A percentile compares a stretch with the other conserved stretches of the same genome.
phyloP scores from a whole-genome alignment of 306 rosid species.

The Sophora flavescens region DNA sequence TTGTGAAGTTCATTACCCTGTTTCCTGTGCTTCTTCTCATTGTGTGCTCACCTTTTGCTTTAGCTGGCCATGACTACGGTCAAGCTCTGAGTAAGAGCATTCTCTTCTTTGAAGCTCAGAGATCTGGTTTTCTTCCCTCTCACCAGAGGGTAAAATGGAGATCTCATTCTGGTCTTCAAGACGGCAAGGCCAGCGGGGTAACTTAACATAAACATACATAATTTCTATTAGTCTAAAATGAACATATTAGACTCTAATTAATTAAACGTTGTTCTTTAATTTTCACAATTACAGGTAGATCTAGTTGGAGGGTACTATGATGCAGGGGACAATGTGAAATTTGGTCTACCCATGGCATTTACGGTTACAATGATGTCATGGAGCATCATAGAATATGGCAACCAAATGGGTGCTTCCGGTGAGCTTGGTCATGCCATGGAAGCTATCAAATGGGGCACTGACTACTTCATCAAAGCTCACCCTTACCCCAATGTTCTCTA shows the following conservation, averaged over 20 bases:
- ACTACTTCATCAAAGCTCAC: constrained; percentile 93
- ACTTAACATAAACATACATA: not conserved
- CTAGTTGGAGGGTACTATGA: constrained; percentile 97
- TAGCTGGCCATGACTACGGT: constrained; percentile 82
- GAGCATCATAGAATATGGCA: constrained; percentile 91
- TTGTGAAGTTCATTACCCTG: constrained; percentile 50
- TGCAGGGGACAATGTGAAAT: constrained; percentile 99
- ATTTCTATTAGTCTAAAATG: not conserved
- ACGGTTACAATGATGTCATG: constrained; percentile 97
- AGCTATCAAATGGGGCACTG: constrained; percentile 97
- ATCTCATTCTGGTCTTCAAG: constrained; percentile 81
- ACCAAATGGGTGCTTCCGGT: constrained; percentile 77
- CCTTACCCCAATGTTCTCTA: constrained; percentile 87
- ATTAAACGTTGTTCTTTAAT: not conserved
- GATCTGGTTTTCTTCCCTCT: constrained; percentile 86
- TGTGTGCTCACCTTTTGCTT: constrained; percentile 51
- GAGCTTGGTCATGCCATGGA: constrained; percentile 92
- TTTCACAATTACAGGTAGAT: constrained; percentile 65
- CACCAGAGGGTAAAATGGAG: constrained; percentile 96
- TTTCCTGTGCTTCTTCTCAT: constrained; percentile 55
- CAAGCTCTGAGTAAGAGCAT: constrained; percentile 88
- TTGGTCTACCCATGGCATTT: constrained; percentile 96
- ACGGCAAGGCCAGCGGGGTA: constrained; percentile 93
- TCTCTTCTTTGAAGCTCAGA: constrained; percentile 96
- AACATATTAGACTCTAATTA: too few relatives aligned